phyloP scores from a whole-genome alignment of 2,329 filamentous ascomycete genomes.

The Cadophora gregata region DNA sequence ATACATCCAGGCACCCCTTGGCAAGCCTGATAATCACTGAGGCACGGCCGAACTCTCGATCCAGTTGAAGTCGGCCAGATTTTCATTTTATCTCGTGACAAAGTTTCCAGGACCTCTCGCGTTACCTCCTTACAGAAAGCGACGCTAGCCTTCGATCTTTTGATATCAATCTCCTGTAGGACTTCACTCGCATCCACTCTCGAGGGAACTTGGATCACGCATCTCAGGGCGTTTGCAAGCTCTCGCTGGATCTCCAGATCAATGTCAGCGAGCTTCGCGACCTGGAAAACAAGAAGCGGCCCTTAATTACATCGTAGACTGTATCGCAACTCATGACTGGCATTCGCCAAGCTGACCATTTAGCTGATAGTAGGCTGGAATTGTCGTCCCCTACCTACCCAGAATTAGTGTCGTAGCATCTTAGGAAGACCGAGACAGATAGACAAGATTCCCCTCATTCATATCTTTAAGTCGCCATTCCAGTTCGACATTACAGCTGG shows the following conservation, averaged over 20 bases:
- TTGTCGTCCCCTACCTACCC: not conserved
- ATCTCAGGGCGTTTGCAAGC: not conserved
- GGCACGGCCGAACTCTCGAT: not conserved
- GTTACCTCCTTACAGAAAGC: not conserved
- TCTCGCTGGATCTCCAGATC: not conserved
- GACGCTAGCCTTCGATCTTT: not conserved
- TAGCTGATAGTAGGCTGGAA: not conserved
- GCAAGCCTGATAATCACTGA: not conserved
- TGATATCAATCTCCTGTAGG: not conserved
- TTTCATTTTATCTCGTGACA: not conserved
- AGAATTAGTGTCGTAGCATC: not conserved
- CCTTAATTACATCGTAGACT: not conserved
- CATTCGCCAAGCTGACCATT: slow-evolving; percentile 8
- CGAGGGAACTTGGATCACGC: not conserved
- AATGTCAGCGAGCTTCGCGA: not conserved
- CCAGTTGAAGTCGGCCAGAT: not conserved
- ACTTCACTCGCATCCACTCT: not conserved
- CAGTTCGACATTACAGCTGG: not conserved
- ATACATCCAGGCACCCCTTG: not conserved
- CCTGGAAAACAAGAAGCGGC: not conserved
- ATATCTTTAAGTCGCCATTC: not conserved
- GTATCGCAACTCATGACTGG: not conserved
- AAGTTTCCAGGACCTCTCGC: not conserved
- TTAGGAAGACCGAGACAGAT: not conserved
- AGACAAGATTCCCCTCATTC: not conserved